Evolutionary conservation across 345 rosid genomes (phyloP), one percentile per base, ranked within the genome.

Genomic region (Noccaea caerulescens): DNA sequence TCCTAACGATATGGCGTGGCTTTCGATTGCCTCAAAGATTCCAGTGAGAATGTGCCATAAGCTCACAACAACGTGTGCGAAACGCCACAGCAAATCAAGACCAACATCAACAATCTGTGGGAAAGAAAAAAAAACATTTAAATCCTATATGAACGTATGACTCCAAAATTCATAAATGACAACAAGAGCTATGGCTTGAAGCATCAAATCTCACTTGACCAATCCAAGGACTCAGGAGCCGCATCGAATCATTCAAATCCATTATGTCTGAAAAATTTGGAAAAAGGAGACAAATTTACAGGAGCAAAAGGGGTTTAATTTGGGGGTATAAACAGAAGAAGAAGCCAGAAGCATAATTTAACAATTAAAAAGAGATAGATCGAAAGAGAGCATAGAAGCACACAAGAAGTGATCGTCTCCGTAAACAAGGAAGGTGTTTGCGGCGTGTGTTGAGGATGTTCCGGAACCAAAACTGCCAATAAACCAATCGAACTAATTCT

Each of bases 1-100:
- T 57, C 93, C 93, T 45, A 63, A 71, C 4, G 89, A 89, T 69
- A 91, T 88, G 23, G 81, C 72, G 79, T 57, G 76, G 79, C 92
- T 89, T 81, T 89, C 90, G 6, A 82, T 42, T 32, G 60, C 80
- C 65, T 73, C 47, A 42, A 72, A 75, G 23, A 80, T 33, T 20
- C 75, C 79, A 72, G 75, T 61, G 39, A 72, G 61, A 54, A 85
- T 68, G 83, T 77, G 82, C 78, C 82, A 91, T 47, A 83, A 27
- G 74, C 72, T 82, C 79, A 88, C 73, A 68, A 84, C 43, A 47
- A 91, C 53, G 72, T 91, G 98, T 37, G 89, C 8, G 63, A 83
- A 84, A 78, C 76, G 82, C 99, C 93, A 91, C 50, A 85, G 74
- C 76, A 89, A 58, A 47, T 39, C 73, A 70, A 84, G 78, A 23